Conservation (phyloP, 2,329 filamentous ascomycete genomes). For the Moelleriella libera region DNA sequence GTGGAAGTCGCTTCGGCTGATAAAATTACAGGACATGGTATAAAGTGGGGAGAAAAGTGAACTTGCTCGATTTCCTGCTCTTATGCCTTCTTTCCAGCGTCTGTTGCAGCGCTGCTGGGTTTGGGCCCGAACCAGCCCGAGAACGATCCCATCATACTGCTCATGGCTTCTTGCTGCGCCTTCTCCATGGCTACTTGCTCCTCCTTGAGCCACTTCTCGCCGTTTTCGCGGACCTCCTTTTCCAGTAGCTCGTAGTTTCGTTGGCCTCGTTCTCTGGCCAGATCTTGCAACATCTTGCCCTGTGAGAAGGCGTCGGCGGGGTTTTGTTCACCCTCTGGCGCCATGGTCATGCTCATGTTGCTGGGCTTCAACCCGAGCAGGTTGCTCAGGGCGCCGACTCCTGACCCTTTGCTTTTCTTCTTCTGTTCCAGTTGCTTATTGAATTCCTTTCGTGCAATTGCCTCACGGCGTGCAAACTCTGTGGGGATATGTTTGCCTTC, state of each 20-base stretch:
- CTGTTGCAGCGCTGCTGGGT: conserved; percentile 2
- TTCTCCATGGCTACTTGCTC: conserved; percentile 82
- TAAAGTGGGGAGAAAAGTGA: background rate
- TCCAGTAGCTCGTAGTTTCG: conserved; percentile 82
- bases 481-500: conserved; percentile 78
- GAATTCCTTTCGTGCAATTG: conserved; percentile 72
- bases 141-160: conserved; percentile 76
- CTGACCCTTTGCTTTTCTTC: conserved; percentile 42
- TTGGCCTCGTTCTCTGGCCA: conserved; percentile 82
- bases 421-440: conserved; percentile 61
- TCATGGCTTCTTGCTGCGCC: conserved; percentile 79
- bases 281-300: conserved; percentile 94
- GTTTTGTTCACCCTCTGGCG: conserved; percentile 52
- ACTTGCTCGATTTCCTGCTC: background rate
- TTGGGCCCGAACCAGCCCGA: conserved; percentile 14
- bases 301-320: conserved; percentile 67
- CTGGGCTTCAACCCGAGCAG: conserved; percentile 65
- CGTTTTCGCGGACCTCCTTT: conserved; percentile 82
- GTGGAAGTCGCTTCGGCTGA: too few species aligned
- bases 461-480: conserved; percentile 83
- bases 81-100: conserved; percentile 8
- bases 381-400: conserved; percentile 54
- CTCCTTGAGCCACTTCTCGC: conserved; percentile 90
- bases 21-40: conserved; percentile 1
- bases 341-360: conserved; percentile 46